Base-by-base conservation (phyloP, 1,139 yeast genomes). In the Candida dubliniensis region DNA sequence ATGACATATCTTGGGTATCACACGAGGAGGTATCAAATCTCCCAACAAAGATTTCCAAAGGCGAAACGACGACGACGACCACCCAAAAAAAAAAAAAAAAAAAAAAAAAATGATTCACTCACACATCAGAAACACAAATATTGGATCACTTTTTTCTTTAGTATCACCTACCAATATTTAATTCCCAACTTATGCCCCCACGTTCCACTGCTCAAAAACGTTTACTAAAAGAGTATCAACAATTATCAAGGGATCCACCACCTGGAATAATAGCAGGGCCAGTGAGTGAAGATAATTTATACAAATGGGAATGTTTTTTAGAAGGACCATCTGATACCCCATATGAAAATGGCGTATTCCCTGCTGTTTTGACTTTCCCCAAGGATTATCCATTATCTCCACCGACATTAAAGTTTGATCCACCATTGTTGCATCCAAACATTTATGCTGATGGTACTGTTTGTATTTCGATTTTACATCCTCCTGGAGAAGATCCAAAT, bases 221-320 rank as follows among this genome's bases (percentile, higher is more conserved):
- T 48, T 78, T 93, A 40, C 74, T 90, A 60, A 88, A 89, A 55
- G 99, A 93, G 64, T 85, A 86, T 61, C 93, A 88, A 61, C 96
- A 89, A 64, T 78, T 93, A 34, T 72, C 84, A 15, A 79, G 79
- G 52, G 96, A 91, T 53, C 84, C 96, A 0, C 96, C 97, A 0
- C 97, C 95, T 27, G 99, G 99, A 1, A 88, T 93, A 40, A 79
- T 90, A 7, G 99, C 99, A 0, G 96, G 96, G 1, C 99, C 99
- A 0, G 70, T 82, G 1, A 69, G 79, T 18, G 99, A 93, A 57
- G 85, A 84, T 56, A 82, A 93, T 63, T 67, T 93, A 49, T 88
- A 89, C 53, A 73, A 74, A 36, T 93, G 99, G 99, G 95, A 88
- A 52, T 93, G 99, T 62, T 68, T 90, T 46, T 69, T 93, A 39